Base-by-base conservation (phyloP, 345 rosid genomes). In the Populus deltoides region DNA sequence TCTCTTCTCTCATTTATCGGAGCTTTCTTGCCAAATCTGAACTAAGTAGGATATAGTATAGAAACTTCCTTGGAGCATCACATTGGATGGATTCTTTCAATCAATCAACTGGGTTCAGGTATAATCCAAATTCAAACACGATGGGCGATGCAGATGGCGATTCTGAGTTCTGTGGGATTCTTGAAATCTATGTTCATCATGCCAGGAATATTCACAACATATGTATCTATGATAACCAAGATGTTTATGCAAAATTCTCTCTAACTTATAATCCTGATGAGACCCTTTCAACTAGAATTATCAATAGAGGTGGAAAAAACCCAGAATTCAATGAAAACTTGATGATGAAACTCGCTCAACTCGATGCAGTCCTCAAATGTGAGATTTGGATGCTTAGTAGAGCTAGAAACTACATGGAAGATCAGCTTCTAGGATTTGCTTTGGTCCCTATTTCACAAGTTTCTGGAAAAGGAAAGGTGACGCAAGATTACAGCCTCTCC, bases 301-400 rank as follows among this genome's bases (percentile, higher is more conserved):
- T 91, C 84, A 85, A 87, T 71, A 89, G 97, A 43, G 98, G 97
- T 24, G 99, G 99, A 29, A 93, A 89, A 73, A 96, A 96, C 85
- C 99, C 98, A 0, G 97, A 87, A 0, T 96, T 96, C 89, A 87
- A 96, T 74, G 88, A 96, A 75, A 85, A 80, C 20, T 78, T 96
- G 75, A 80, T 79, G 75, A 80, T 93, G 49, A 84, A 87, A 79
- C 85, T 96, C 47, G 65, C 78, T 17, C 94, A 93, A 68, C 79
- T 81, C 20, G 98, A 93, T 69, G 88, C 94, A 3, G 92, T 93
- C 12, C 90, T 96, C 38, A 96, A 96, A 90, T 96, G 99, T 72
- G 99, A 96, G 89, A 92, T 96, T 45, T 93, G 97, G 98, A 92
- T 96, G 98, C 89, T 90, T 67, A 96, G 99, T 51, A 87, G 98